Conservation (phyloP, 306 rosid species). For the Oxytropis ochrocephala region DNA sequence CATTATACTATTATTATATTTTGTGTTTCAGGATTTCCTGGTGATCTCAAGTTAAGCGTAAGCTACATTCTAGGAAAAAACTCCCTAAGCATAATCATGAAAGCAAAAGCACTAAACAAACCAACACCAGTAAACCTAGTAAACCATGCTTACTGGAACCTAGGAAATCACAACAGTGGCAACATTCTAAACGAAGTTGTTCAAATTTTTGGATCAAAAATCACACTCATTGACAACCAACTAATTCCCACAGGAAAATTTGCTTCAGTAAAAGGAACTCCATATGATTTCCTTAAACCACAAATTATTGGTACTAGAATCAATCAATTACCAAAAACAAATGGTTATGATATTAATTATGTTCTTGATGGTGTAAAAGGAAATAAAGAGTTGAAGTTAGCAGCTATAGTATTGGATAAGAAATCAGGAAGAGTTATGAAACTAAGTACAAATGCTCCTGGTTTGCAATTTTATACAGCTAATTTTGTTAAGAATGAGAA, state of each 20-base stretch:
- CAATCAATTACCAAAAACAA: slow-evolving; percentile 26
- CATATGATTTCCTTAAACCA: slow-evolving; percentile 55
- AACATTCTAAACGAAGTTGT: slow-evolving; percentile 38
- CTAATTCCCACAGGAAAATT: slow-evolving; percentile 62
- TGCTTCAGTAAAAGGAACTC: slow-evolving; percentile 8
- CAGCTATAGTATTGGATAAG: slow-evolving; percentile 39
- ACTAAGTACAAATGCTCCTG: slow-evolving; percentile 52
- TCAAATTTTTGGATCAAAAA: slow-evolving; percentile 49
- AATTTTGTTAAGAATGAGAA: slow-evolving; percentile 42
- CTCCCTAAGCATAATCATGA: slow-evolving; percentile 38
- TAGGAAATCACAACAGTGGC: slow-evolving; percentile 61
- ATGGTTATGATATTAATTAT: slow-evolving; percentile 66
- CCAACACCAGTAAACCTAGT: slow-evolving; percentile 68
- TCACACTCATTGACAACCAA: slow-evolving; percentile 42
- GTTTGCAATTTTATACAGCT: slow-evolving; percentile 57
- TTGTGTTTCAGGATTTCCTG: slow-evolving; percentile 56
- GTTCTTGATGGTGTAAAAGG: slow-evolving; percentile 31
- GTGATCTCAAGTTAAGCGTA: slow-evolving; percentile 49
- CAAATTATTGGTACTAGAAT: slow-evolving; percentile 41
- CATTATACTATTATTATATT: background rate
- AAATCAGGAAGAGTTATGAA: slow-evolving; percentile 60
- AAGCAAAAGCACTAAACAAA: slow-evolving; percentile 61
- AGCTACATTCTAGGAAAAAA: slow-evolving; percentile 37
- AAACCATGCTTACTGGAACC: slow-evolving; percentile 69
- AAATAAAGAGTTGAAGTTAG: slow-evolving; percentile 19